Conservation (phyloP, 1,284 basidiomycete species). For the Sporisorium exsertum region DNA sequence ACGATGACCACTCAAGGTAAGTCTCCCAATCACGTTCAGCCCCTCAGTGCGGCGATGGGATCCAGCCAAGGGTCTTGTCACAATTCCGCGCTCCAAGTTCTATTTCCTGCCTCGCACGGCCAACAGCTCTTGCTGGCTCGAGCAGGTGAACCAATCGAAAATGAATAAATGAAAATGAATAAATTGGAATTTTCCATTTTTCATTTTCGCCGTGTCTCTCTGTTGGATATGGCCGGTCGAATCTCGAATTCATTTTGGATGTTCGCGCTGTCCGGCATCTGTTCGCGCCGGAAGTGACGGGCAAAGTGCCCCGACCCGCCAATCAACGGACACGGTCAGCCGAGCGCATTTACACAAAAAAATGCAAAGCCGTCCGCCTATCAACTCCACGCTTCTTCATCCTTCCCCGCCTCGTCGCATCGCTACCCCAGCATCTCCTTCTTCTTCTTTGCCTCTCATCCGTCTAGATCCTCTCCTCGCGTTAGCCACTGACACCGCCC, state of each 20-base stretch:
- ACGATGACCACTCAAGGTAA: constrained; percentile 45
- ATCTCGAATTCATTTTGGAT: too few relatives aligned
- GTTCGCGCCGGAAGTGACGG: constrained; percentile 29
- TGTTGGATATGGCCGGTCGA: constrained; percentile 2
- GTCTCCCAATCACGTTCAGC: neutral
- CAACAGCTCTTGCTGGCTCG: constrained; percentile 18
- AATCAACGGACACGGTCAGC: neutral
- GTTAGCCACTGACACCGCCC: neutral
- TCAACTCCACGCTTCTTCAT: neutral
- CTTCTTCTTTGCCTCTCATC: too few relatives aligned
- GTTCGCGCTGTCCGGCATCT: constrained; percentile 12
- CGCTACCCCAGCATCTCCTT: neutral
- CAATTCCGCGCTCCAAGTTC: neutral
- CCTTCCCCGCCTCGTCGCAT: neutral
- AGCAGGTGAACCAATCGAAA: constrained; percentile 1
- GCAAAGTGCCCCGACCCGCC: neutral
- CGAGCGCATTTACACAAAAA: neutral
- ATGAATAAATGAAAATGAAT: constrained; percentile 1
- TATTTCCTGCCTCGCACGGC: constrained; percentile 7
- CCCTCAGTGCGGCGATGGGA: too few relatives aligned
- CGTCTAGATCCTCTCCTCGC: neutral
- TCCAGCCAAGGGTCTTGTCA: constrained; percentile 5
- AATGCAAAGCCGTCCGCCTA: neutral
- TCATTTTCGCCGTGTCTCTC: neutral
- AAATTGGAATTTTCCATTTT: neutral